Base-by-base conservation (phyloP, 768 basidiomycete genomes). In the Pleurotus tuber-regium region DNA sequence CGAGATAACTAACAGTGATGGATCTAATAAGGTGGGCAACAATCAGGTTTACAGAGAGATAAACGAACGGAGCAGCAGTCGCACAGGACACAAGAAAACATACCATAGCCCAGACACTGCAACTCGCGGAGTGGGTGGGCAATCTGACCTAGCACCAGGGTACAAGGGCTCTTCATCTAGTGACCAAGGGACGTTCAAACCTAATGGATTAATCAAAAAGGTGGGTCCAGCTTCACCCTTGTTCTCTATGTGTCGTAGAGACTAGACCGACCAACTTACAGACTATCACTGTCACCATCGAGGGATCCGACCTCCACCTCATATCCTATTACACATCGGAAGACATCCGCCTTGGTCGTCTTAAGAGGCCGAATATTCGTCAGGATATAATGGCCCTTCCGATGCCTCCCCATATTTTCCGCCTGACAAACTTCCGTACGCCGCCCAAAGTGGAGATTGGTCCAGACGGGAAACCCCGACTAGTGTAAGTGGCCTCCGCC, bases 221-320 rank as follows among this genome's bases (percentile, higher is more conserved):
- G 90, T 82, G 25, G 40, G 63, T 6, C n/a, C n/a, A n/a, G n/a
- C n/a, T n/a, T n/a, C n/a, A n/a, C n/a, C n/a, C n/a, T n/a, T n/a
- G n/a, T n/a, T n/a, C n/a, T n/a, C n/a, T n/a, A n/a, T n/a, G n/a
- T n/a, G n/a, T n/a, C n/a, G n/a, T n/a, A n/a, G n/a, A n/a, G n/a
- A n/a, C n/a, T n/a, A n/a, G n/a, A n/a, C n/a, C n/a, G n/a, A n/a
- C n/a, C 29, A 24, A 40, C 23, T 51, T 30, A 30, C 65, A 92
- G 89, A 92, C 89, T n/a, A 90, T 92, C 61, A 91, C 90, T 7
- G 84, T 92, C 43, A 82, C 80, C 31, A 82, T 89, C 51, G 86
- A 89, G 55, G 85, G 85, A 11, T 86, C 84, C 43, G 84, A 89
- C 69, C 80, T 91, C 44, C 90, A 92, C 63, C 77, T 92, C 54